Conservation (phyloP, 2,329 filamentous ascomycete species). For the Monosporascus sp. region DNA sequence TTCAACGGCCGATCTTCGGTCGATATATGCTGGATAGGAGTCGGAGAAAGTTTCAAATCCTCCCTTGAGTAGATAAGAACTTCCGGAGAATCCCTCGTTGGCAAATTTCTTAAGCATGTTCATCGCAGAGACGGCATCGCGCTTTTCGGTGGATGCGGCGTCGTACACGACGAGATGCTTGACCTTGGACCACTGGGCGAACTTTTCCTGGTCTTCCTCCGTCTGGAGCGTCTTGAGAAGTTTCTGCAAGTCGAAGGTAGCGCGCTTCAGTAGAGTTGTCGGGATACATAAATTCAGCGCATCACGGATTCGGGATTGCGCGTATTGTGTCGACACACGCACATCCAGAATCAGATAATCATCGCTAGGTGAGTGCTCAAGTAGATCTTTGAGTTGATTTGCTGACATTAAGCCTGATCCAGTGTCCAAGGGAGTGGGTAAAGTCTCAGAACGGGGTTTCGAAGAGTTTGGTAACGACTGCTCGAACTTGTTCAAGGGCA, state of each 20-base stretch:
- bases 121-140: slow-evolving; percentile 73
- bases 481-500: slow-evolving; percentile 43
- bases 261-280: slow-evolving; percentile 84
- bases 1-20: slow-evolving; percentile 43
- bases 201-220: slow-evolving; percentile 62
- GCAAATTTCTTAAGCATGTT: slow-evolving; percentile 94
- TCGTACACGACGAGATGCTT: slow-evolving; percentile 86
- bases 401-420: slow-evolving; percentile 48
- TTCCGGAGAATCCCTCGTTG: slow-evolving; percentile 73
- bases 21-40: slow-evolving; percentile 60
- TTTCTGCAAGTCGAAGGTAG: slow-evolving; percentile 85
- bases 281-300: slow-evolving; percentile 92
- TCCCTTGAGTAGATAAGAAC: slow-evolving; percentile 69
- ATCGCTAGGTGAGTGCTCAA: slow-evolving; percentile 36
- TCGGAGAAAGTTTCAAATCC: slow-evolving; percentile 73
- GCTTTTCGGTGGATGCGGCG: slow-evolving; percentile 65
- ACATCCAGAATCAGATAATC: slow-evolving; percentile 73
- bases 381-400: slow-evolving; percentile 49
- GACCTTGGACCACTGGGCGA: slow-evolving; percentile 69
- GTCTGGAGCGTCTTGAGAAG: slow-evolving; percentile 80
- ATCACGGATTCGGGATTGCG: slow-evolving; percentile 66
- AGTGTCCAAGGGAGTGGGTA: slow-evolving; percentile 45
- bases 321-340: slow-evolving; percentile 78
- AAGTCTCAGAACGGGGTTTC: slow-evolving; percentile 41
- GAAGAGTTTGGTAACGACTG: slow-evolving; percentile 27